Evolutionary conservation across 306 rosid genomes (phyloP).

Genomic region (Carpinus viminea): DNA sequence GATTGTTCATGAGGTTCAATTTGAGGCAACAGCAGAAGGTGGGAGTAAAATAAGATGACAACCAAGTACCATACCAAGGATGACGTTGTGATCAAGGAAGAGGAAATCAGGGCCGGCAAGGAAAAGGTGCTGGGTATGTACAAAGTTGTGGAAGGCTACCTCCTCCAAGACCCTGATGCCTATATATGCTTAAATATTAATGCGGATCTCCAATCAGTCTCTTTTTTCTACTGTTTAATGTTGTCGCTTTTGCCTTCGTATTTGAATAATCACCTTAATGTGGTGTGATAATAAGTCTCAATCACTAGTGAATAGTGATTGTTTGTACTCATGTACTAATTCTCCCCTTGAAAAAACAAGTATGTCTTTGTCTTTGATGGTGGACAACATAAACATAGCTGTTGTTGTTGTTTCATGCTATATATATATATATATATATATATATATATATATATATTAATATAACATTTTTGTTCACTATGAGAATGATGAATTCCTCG

Average conservation of each 20-base stretch:
- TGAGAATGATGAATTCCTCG: neutral
- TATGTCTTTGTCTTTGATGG: neutral
- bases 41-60: slow-evolving; percentile 40
- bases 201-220: neutral
- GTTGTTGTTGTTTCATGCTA: neutral
- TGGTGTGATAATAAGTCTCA: neutral
- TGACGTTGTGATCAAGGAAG: slow-evolving; percentile 41
- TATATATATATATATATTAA: neutral
- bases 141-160: slow-evolving; percentile 43
- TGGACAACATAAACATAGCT: neutral
- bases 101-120: slow-evolving; percentile 40
- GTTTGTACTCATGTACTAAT: neutral
- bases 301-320: slow-evolving; percentile 3
- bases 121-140: slow-evolving; percentile 37
- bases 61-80: slow-evolving; percentile 39
- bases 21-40: slow-evolving; percentile 42
- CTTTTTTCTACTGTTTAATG: neutral
- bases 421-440: neutral
- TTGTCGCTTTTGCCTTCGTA: neutral
- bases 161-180: slow-evolving; percentile 35
- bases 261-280: neutral
- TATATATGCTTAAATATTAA: slow-evolving; percentile 29
- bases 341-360: neutral
- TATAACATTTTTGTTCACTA: neutral
- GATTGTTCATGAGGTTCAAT: slow-evolving; percentile 33